phyloP scores from a whole-genome alignment of 1,139 yeast genomes.

The Eremothecium cymbalariae region DNA sequence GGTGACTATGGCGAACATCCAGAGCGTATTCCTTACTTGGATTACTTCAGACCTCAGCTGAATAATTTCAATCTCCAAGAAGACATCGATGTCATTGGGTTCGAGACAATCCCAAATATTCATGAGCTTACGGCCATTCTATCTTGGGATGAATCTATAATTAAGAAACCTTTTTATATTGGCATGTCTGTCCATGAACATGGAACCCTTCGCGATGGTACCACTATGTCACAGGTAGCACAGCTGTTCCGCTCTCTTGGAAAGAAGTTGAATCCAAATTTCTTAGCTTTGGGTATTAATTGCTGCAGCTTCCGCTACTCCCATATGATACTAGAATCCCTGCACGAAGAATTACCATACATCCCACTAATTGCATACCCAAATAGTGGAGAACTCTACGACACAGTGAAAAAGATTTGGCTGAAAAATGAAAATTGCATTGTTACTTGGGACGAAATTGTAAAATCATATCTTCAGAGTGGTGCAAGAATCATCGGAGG shows the following conservation, averaged over 20 bases:
- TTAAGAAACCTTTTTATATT: constrained; percentile 25
- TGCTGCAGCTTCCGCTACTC: constrained; percentile 25
- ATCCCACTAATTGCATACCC: constrained; percentile 25
- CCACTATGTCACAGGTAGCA: constrained; percentile 22
- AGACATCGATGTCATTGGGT: constrained; percentile 24
- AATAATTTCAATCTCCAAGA: constrained; percentile 17
- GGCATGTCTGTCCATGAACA: constrained; percentile 23
- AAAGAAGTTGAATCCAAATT: constrained; percentile 31
- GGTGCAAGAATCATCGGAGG: constrained; percentile 28
- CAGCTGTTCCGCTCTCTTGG: constrained; percentile 30
- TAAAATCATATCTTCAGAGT: constrained; percentile 14
- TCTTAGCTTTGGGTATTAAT: constrained; percentile 23
- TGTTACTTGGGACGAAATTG: constrained; percentile 22
- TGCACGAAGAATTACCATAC: constrained; percentile 18
- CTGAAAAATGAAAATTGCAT: constrained; percentile 6
- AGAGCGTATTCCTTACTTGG: constrained; percentile 19
- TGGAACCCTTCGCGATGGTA: constrained; percentile 26
- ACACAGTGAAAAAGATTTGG: constrained; percentile 23
- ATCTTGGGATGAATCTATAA: constrained; percentile 21
- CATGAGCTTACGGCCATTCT: constrained; percentile 25
- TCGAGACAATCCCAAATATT: constrained; percentile 28
- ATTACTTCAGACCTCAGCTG: constrained; percentile 26
- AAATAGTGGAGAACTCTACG: constrained; percentile 30
- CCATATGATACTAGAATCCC: constrained; percentile 15
- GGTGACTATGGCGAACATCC: constrained; percentile 41